phyloP scores from a whole-genome alignment of 805 yeast species.

The Brettanomyces custersianus region DNA sequence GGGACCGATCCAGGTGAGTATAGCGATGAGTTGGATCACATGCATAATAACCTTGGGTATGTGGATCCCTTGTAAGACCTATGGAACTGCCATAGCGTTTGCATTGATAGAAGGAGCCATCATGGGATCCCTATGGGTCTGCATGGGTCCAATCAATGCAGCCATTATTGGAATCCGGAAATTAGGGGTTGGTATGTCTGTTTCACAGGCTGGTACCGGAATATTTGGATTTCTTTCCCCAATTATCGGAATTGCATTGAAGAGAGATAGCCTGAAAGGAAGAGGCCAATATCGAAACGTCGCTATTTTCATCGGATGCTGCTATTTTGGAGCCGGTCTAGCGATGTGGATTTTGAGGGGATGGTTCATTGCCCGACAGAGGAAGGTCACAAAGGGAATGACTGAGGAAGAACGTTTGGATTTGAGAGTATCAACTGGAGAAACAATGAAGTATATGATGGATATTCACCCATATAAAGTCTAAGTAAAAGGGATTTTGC shows the following conservation, averaged over 20 bases:
- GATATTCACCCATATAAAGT: no score
- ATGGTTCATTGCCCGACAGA: constrained; percentile 44
- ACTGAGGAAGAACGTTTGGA: constrained; percentile 1
- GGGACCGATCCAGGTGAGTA: constrained; percentile 43
- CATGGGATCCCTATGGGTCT: constrained; percentile 57
- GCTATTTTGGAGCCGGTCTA: constrained; percentile 38
- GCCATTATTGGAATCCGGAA: constrained; percentile 46
- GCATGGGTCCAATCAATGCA: constrained; percentile 41
- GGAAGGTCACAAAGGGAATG: neutral
- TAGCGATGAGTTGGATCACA: constrained; percentile 29
- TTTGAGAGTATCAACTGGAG: no score
- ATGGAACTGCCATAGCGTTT: constrained; percentile 45
- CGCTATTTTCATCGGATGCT: constrained; percentile 50
- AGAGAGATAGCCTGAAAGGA: constrained; percentile 25
- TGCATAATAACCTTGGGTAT: constrained; percentile 35
- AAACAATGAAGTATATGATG: no score
- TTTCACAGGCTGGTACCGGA: constrained; percentile 42
- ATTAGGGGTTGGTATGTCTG: constrained; percentile 40
- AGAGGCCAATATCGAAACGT: constrained; percentile 44
- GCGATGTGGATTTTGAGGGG: constrained; percentile 40
- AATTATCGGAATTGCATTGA: constrained; percentile 47
- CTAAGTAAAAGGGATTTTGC: no score
- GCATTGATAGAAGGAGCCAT: constrained; percentile 43
- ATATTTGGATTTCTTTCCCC: constrained; percentile 47
- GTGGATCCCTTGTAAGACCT: constrained; percentile 52